Percentiles rank a stretch among this genome's conserved stretches.
These are phyloP conservation scores for Microcos paniculata DNA, from an alignment of 345 rosid species.

Conservation along the genomic window DNA sequence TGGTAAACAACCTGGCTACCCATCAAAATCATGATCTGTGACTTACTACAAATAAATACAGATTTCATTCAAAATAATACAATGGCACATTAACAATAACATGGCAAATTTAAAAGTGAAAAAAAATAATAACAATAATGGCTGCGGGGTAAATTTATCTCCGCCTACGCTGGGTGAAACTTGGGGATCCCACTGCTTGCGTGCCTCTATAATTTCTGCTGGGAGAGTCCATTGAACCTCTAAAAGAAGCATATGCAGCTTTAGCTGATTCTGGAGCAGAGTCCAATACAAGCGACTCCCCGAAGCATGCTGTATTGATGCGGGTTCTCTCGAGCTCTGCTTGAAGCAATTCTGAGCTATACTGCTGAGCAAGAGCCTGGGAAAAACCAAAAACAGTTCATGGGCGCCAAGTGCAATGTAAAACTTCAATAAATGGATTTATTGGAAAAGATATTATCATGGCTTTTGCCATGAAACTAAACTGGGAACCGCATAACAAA, in stretches of 20 bases:
- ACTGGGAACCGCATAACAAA: not conserved
- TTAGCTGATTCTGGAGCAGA: slow-evolving; percentile 63
- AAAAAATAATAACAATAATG: not conserved
- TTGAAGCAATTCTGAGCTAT: slow-evolving; percentile 74
- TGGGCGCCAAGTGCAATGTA: not conserved
- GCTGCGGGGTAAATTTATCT: slow-evolving; percentile 35
- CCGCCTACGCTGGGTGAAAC: slow-evolving; percentile 53
- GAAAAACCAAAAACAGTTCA: not conserved
- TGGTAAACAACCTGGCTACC: not conserved
- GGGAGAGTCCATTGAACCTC: slow-evolving; percentile 70
- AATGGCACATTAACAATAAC: not conserved
- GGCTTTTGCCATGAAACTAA: not conserved
- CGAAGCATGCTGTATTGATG: slow-evolving; percentile 88
- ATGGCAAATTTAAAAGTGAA: not conserved
- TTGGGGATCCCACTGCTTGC: slow-evolving; percentile 56
- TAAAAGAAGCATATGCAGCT: slow-evolving; percentile 57
- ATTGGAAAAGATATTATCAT: not conserved
- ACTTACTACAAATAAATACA: not conserved
- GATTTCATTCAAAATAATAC: not conserved
- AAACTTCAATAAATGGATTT: not conserved
- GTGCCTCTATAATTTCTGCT: slow-evolving; percentile 48
- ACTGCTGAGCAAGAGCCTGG: slow-evolving; percentile 89
- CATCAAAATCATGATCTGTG: not conserved
- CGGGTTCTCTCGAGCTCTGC: slow-evolving; percentile 88
- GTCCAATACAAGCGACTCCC: slow-evolving; percentile 64